These are phyloP conservation scores for Botrytis paeoniae DNA, from an alignment of 2,329 filamentous ascomycete species.

Conservation along the genomic window DNA sequence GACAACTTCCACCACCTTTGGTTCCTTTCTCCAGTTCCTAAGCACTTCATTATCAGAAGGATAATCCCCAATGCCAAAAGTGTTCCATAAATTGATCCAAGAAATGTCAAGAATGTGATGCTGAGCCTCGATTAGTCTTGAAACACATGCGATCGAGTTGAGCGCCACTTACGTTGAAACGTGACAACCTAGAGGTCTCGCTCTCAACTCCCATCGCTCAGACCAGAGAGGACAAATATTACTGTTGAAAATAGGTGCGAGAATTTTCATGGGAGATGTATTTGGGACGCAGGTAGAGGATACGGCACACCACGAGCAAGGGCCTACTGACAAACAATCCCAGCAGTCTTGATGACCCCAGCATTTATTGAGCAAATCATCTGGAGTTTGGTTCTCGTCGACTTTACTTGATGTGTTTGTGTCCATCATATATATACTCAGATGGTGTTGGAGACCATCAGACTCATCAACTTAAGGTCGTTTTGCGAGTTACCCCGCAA, in stretches of 20 bases:
- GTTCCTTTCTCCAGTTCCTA: background rate
- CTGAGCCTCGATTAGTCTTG: background rate
- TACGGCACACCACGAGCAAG: slow-evolving; percentile 35
- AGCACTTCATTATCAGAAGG: background rate
- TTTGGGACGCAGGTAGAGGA: slow-evolving; percentile 55
- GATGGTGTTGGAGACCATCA: background rate
- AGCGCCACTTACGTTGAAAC: slow-evolving; percentile 38
- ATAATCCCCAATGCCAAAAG: slow-evolving; percentile 27
- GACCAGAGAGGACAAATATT: slow-evolving; percentile 52
- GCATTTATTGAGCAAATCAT: slow-evolving; percentile 5
- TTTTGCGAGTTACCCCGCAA: background rate
- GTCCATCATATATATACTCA: background rate
- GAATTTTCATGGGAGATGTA: slow-evolving; percentile 43
- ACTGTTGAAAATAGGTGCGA: slow-evolving; percentile 51
- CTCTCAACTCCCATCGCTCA: slow-evolving; percentile 46
- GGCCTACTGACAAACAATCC: slow-evolving; percentile 42
- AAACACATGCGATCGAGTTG: background rate
- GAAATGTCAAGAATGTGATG: slow-evolving; percentile 41
- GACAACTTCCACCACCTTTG: background rate
- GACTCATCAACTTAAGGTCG: background rate
- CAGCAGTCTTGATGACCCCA: slow-evolving; percentile 51
- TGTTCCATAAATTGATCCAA: slow-evolving; percentile 39
- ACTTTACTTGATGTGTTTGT: background rate
- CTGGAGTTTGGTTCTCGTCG: background rate
- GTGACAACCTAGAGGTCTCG: slow-evolving; percentile 42